Conservation (phyloP, 2,329 filamentous ascomycete species). For the Fusarium cyanostomum region DNA sequence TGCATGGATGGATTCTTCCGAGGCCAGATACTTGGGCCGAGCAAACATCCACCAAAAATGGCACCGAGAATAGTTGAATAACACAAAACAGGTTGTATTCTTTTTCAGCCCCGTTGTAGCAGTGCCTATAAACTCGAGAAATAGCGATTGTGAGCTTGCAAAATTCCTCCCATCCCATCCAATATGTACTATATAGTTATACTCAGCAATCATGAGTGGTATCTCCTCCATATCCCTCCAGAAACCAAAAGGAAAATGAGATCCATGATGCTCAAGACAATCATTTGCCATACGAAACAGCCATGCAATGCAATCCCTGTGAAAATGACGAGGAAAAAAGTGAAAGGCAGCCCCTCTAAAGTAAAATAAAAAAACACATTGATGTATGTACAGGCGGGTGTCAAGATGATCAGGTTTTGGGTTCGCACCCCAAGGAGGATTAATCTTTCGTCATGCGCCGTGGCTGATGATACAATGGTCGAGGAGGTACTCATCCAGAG, state of each 20-base stretch:
- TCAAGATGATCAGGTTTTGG: slow-evolving; percentile 29
- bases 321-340: slow-evolving; percentile 22
- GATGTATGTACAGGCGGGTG: slow-evolving; percentile 35
- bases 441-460: slow-evolving; percentile 37
- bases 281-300: slow-evolving; percentile 27
- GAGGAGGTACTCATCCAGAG: slow-evolving; percentile 12
- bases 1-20: neutral
- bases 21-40: no score
- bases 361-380: slow-evolving; percentile 13
- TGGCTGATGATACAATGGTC: slow-evolving; percentile 35
- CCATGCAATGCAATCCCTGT: slow-evolving; percentile 39
- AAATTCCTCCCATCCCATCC: slow-evolving; percentile 16
- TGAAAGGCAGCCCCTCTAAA: slow-evolving; percentile 26
- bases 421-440: slow-evolving; percentile 34
- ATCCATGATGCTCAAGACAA: slow-evolving; percentile 25
- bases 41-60: neutral
- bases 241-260: slow-evolving; percentile 18
- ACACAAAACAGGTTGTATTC: slow-evolving; percentile 9
- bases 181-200: slow-evolving; percentile 34
- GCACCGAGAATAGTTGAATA: neutral
- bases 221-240: slow-evolving; percentile 37
- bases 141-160: slow-evolving; percentile 27
- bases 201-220: slow-evolving; percentile 35
- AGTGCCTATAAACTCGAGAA: slow-evolving; percentile 24
- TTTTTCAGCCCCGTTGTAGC: slow-evolving; percentile 4